Evolutionary conservation across 176 grass and related monocot species (phyloP).

Genomic region (Eleusine coracana): DNA sequence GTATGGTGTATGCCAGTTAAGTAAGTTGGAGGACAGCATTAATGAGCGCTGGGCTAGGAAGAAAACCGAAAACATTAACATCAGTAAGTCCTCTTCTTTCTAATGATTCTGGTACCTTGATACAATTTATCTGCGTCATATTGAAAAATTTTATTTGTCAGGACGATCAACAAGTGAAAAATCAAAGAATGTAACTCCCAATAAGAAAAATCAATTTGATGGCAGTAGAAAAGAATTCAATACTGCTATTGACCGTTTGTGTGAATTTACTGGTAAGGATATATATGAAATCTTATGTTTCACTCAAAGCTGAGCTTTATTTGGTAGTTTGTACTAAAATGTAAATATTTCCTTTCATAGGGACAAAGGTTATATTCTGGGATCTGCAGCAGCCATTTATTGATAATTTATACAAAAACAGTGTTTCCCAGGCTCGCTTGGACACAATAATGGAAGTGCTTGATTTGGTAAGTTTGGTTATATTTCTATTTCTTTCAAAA

Average conservation of each 20-base stretch:
- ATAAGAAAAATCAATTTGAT: slow-evolving; percentile 88
- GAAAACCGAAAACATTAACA: slow-evolving; percentile 68
- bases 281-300: slow-evolving; percentile 10
- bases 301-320: slow-evolving; percentile 27
- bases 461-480: slow-evolving; percentile 65
- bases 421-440: slow-evolving; percentile 67
- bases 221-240: slow-evolving; percentile 96
- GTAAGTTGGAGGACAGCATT: slow-evolving; percentile 97
- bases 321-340: slow-evolving; percentile 26
- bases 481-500: slow-evolving; percentile 14
- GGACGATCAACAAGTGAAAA: slow-evolving; percentile 71
- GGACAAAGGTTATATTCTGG: slow-evolving; percentile 96
- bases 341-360: slow-evolving; percentile 54
- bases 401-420: slow-evolving; percentile 84
- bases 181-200: slow-evolving; percentile 53
- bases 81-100: slow-evolving; percentile 61
- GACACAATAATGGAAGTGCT: slow-evolving; percentile 75
- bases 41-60: slow-evolving; percentile 81
- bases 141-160: slow-evolving; percentile 48
- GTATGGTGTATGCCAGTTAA: slow-evolving; percentile 92
- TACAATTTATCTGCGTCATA: slow-evolving; percentile 37
- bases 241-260: slow-evolving; percentile 84
- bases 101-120: slow-evolving; percentile 11
- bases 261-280: slow-evolving; percentile 86
- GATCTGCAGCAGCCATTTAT: slow-evolving; percentile 90